These are phyloP conservation scores for Penicillium robsamsonii DNA, from an alignment of 495 filamentous ascomycete genomes.

Conservation along the genomic window DNA sequence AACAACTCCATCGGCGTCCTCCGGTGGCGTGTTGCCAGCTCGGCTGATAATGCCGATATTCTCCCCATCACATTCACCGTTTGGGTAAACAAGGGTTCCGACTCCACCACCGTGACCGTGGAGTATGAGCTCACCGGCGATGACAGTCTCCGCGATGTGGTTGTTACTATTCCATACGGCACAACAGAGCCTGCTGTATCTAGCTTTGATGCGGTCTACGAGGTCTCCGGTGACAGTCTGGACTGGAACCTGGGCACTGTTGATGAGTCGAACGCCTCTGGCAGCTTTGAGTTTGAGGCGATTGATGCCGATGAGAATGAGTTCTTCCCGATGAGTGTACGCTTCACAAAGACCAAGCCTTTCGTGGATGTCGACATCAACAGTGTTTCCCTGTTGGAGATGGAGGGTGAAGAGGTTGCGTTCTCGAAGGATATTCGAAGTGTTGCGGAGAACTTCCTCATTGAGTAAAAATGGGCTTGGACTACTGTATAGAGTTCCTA, in stretches of 20 bases:
- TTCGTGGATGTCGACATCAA: conserved; percentile 88
- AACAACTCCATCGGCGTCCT: conserved; percentile 88
- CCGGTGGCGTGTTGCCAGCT: conserved; percentile 77
- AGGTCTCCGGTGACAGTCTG: conserved; percentile 87
- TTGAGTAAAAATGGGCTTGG: conserved; percentile 57
- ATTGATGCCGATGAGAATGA: conserved; percentile 78
- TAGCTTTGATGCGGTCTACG: conserved; percentile 89
- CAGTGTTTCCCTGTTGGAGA: conserved; percentile 69
- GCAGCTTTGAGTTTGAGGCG: conserved; percentile 91
- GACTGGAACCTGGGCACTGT: conserved; percentile 90
- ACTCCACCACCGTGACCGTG: conserved; percentile 79
- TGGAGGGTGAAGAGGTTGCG: conserved; percentile 71
- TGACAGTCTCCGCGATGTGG: conserved; percentile 75
- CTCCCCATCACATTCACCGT: conserved; percentile 90
- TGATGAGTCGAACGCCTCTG: conserved; percentile 73
- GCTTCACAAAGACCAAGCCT: conserved; percentile 80
- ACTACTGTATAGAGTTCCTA: conserved; percentile 44
- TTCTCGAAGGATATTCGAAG: conserved; percentile 90
- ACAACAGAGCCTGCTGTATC: conserved; percentile 82
- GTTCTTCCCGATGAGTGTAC: conserved; percentile 95
- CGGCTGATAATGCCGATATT: conserved; percentile 69
- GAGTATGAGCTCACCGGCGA: conserved; percentile 89
- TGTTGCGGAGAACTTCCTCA: conserved; percentile 74
- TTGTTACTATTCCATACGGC: conserved; percentile 79
- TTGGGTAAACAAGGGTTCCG: conserved; percentile 85